Conservation (phyloP, 306 rosid species). For the Castanopsis chinensis region DNA sequence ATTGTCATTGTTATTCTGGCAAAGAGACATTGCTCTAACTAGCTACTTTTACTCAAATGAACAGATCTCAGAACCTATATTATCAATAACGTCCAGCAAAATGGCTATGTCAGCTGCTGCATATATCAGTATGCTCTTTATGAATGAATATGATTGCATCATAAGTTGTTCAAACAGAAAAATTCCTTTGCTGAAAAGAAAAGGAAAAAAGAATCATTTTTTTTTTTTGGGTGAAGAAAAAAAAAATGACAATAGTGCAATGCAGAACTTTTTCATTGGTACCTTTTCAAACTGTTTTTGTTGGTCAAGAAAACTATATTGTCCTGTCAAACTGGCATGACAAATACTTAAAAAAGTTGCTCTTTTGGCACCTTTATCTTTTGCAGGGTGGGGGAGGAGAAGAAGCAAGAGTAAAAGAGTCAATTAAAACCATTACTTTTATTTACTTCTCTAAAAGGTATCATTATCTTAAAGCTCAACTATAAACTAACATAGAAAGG, state of each 20-base stretch:
- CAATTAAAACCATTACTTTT: not conserved
- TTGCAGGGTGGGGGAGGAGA: not conserved
- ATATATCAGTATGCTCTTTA: not conserved
- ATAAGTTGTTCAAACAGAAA: not conserved
- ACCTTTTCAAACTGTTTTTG: not conserved
- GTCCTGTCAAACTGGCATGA: not conserved
- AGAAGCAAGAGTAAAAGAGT: not conserved
- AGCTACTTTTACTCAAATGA: not conserved
- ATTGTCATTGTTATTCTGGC: not conserved
- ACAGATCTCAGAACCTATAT: not conserved
- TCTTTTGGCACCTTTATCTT: not conserved
- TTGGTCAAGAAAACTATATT: not conserved
- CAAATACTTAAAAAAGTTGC: not conserved
- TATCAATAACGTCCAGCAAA: not conserved
- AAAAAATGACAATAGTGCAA: not conserved
- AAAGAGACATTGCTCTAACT: not conserved
- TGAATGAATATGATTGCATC: not conserved
- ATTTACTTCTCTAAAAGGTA: not conserved
- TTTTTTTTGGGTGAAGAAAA: not conserved
- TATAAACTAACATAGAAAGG: not conserved
- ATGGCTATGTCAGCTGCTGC: not conserved
- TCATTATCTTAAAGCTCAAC: not conserved
- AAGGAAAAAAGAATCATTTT: not conserved
- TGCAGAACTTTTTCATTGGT: not conserved
- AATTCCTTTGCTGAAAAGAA: not conserved